These are phyloP conservation scores for Penicillium ochrochloron DNA, from an alignment of 495 filamentous ascomycete genomes.

Conservation along the genomic window DNA sequence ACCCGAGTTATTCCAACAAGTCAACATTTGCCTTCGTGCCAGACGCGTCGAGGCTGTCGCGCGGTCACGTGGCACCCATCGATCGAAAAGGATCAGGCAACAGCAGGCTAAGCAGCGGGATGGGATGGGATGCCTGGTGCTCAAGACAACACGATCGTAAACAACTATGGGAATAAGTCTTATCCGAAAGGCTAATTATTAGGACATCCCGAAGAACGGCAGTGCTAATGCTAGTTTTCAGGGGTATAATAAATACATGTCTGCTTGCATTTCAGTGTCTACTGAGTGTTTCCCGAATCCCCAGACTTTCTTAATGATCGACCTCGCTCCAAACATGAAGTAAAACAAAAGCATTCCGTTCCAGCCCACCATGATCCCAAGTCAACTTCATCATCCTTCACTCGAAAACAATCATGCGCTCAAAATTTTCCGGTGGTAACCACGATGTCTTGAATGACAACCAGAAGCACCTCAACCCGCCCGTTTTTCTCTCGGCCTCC, in stretches of 20 bases:
- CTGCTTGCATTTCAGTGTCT: slow-evolving; percentile 2
- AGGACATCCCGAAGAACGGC: neutral
- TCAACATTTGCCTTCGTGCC: slow-evolving; percentile 24
- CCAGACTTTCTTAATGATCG: neutral
- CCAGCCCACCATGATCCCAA: neutral
- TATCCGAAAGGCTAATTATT: neutral
- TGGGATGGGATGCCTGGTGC: neutral
- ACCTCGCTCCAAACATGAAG: neutral
- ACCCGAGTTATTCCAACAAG: slow-evolving; percentile 12
- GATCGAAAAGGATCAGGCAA: neutral
- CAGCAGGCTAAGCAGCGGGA: neutral
- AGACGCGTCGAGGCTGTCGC: slow-evolving; percentile 48
- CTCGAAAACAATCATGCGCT: too few species aligned
- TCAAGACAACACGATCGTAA: neutral
- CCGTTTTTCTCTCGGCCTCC: neutral
- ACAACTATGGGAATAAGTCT: neutral
- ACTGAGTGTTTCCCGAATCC: neutral
- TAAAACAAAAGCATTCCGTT: neutral
- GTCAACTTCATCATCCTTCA: neutral
- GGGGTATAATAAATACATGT: slow-evolving; percentile 25
- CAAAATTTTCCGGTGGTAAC: neutral
- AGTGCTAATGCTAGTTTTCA: slow-evolving; percentile 10
- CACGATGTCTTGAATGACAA: neutral
- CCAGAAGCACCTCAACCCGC: neutral
- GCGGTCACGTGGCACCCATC: slow-evolving; percentile 43